Evolutionary conservation across 2,329 filamentous ascomycete species (phyloP), one percentile per base, ranked within the genome.

Genomic region (Sordariomycetes sp.): DNA sequence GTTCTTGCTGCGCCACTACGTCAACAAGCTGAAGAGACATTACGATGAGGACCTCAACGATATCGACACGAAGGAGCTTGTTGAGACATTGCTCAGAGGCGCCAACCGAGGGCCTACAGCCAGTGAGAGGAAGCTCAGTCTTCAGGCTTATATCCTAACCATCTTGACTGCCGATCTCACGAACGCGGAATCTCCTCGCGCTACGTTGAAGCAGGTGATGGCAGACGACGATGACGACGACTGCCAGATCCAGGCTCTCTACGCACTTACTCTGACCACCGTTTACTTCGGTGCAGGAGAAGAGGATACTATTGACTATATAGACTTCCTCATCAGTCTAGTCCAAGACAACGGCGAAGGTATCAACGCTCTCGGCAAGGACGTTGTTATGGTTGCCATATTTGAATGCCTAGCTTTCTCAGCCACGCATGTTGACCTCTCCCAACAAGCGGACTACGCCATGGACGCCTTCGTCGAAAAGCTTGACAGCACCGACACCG

Each of bases 391-490:
- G 2, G 68, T 75, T 4, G 82, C 85, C 1, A 84, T 86, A 0
- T 64, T 93, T 2, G 72, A 82, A 42, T 76, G 80, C 38, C 94
- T 86, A 84, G 81, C 80, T 2, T 82, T 90, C 42, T 70, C 93
- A 5, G 83, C 82, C 5, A 87, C 82, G 4, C 75, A 83, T 39
- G 63, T 90, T 6, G 80, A 87, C 46, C 66, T 87, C 28, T 76
- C 84, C 44, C 70, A 73, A 12, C 71, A 73, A 12, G 85, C 81
- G 21, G 79, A 86, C 42, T 61, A 75, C 19, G 81, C 84, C 12
- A 72, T 92, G 46, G 82, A 92, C 34, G 79, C 81, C 3, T 86
- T 94, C 46, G 78, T 85, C 27, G 86, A 94, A 31, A 87, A 94
- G 56, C 79, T 94, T 14, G 79, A 88, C 39, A 86, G 82, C 52